Evolutionary conservation across 208 protist genomes (phyloP).

Genomic region (Naegleria lovaniensis): DNA sequence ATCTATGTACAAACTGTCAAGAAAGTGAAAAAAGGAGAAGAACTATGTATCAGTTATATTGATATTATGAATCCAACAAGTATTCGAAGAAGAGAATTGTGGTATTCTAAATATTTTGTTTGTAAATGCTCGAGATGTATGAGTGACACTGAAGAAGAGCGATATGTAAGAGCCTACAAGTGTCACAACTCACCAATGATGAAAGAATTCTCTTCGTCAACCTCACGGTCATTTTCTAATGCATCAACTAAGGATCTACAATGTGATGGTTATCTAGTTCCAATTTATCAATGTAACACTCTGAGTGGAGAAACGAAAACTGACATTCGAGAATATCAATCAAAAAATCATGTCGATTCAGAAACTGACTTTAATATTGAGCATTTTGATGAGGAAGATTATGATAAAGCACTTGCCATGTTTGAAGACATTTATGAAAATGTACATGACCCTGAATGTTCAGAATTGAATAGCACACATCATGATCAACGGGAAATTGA

Average conservation of each 20-base stretch:
- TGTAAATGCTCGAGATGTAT: background rate
- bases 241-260: too few species aligned
- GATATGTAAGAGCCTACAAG: background rate
- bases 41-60: background rate
- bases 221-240: too few species aligned
- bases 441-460: background rate
- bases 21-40: background rate
- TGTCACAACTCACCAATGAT: background rate
- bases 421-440: background rate
- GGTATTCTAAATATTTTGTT: background rate
- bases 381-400: background rate
- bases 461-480: background rate
- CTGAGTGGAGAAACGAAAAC: background rate
- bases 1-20: background rate
- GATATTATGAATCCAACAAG: background rate
- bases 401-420: background rate
- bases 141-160: background rate
- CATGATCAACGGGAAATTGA: background rate
- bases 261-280: background rate
- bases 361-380: background rate
- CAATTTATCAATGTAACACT: background rate
- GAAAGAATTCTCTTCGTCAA: too few species aligned
- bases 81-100: background rate
- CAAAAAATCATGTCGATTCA: background rate
- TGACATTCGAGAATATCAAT: background rate